These are phyloP conservation scores for Lecanicillium sp. DNA, from an alignment of 2,329 filamentous ascomycete species.

Conservation along the genomic window DNA sequence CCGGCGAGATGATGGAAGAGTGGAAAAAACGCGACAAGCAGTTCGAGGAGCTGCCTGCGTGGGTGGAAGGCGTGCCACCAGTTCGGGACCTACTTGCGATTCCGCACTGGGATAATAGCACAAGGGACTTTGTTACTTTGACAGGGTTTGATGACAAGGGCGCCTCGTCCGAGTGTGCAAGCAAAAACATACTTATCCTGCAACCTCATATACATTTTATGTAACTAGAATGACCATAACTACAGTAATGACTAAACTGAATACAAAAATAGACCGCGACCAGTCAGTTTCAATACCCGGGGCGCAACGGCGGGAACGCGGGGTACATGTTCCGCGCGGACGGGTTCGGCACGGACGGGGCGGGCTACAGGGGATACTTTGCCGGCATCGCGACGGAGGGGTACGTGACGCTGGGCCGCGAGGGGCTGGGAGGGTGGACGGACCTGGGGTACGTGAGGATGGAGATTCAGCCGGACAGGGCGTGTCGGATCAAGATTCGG, in stretches of 20 bases:
- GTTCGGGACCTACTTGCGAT: constrained; percentile 13
- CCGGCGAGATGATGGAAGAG: constrained; percentile 16
- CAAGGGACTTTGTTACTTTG: constrained; percentile 14
- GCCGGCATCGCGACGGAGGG: too few relatives aligned
- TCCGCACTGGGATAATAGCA: constrained; percentile 16
- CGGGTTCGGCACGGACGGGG: too few relatives aligned
- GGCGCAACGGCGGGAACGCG: too few relatives aligned
- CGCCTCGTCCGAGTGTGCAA: constrained; percentile 12
- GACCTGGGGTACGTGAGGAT: too few relatives aligned
- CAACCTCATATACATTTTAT: constrained; percentile 17
- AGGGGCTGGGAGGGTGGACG: too few relatives aligned
- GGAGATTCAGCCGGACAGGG: too few relatives aligned
- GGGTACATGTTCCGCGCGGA: too few relatives aligned
- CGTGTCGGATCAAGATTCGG: too few relatives aligned
- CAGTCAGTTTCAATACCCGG: background rate
- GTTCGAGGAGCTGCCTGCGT: constrained; percentile 14
- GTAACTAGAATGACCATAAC: constrained; percentile 1
- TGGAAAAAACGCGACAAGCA: constrained; percentile 16
- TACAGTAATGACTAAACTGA: constrained; percentile 3
- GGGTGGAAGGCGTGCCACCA: constrained; percentile 14
- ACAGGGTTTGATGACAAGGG: constrained; percentile 5
- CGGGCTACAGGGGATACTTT: too few relatives aligned
- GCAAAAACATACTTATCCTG: constrained; percentile 18
- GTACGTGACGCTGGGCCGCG: too few relatives aligned
- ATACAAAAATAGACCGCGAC: constrained; percentile 3